A percentile compares a stretch with the other conserved stretches of the same genome.
phyloP scores from a whole-genome alignment of 257 asterid species.

The Osmanthus fragrans region DNA sequence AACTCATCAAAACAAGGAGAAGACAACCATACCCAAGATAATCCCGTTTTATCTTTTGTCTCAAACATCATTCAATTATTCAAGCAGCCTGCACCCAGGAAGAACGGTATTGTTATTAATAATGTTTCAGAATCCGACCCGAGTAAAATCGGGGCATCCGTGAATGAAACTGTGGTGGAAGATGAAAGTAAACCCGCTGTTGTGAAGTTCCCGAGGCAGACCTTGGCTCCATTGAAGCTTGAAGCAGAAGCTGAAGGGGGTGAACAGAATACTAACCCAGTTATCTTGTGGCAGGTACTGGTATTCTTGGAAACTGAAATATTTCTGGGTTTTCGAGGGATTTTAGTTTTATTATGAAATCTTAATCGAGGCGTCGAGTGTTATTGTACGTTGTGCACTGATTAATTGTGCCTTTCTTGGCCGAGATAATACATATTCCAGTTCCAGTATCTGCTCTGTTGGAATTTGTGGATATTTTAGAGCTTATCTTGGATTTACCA shows the following conservation, averaged over 20 bases:
- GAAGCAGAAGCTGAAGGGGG: slow-evolving; percentile 53
- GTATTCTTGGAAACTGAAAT: background rate
- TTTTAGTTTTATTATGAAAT: background rate
- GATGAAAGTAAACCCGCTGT: slow-evolving; percentile 27
- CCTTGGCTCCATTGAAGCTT: slow-evolving; percentile 46
- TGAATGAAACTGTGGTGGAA: slow-evolving; percentile 16
- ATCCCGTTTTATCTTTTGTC: slow-evolving; percentile 51
- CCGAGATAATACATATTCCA: background rate
- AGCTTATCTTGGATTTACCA: background rate
- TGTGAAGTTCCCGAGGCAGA: slow-evolving; percentile 50
- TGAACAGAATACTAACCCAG: slow-evolving; percentile 52
- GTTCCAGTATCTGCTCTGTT: background rate
- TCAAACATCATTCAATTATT: slow-evolving; percentile 45
- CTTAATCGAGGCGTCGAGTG: background rate
- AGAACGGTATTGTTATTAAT: slow-evolving; percentile 13
- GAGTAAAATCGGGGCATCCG: slow-evolving; percentile 10
- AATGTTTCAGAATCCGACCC: slow-evolving; percentile 30
- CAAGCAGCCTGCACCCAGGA: slow-evolving; percentile 41
- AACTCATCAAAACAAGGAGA: slow-evolving; percentile 14
- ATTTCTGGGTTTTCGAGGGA: background rate
- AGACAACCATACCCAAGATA: slow-evolving; percentile 23
- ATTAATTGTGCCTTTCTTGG: background rate
- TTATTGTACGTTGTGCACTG: slow-evolving; percentile 9
- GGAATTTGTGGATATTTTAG: background rate
- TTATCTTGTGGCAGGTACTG: slow-evolving; percentile 68